Percentiles rank a stretch among this genome's conserved stretches.
Conservation (phyloP, 2,329 filamentous ascomycete genomes). For the Arthrobotrys pseudoclavata region DNA sequence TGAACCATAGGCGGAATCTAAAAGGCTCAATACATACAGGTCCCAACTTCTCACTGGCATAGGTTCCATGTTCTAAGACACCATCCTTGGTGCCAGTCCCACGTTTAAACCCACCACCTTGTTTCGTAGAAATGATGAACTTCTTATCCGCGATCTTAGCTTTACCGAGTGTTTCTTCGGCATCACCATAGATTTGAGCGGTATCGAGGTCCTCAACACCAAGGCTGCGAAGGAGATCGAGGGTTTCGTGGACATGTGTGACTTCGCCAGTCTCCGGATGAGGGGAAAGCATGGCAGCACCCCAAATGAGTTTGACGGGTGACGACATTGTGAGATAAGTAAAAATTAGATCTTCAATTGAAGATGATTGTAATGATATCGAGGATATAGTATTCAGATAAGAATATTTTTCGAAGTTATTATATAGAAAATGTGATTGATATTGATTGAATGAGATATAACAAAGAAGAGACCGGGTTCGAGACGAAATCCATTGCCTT, state of each 20-base stretch:
- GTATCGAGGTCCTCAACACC: constrained; percentile 51
- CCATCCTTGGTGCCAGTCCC: constrained; percentile 26
- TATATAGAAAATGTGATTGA: neutral
- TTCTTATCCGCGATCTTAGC: constrained; percentile 34
- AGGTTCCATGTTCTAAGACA: constrained; percentile 41
- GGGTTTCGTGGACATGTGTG: constrained; percentile 31
- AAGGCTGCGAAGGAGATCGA: constrained; percentile 30
- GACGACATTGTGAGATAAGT: constrained; percentile 8
- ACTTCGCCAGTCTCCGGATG: constrained; percentile 50
- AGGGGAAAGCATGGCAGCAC: constrained; percentile 32
- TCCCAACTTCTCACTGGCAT: constrained; percentile 39
- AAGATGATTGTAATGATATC: neutral
- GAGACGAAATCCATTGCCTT: neutral
- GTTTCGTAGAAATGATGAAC: constrained; percentile 51
- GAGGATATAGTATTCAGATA: neutral
- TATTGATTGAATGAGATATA: constrained; percentile 3
- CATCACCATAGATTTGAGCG: constrained; percentile 48
- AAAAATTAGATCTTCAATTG: neutral
- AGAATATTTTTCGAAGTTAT: neutral
- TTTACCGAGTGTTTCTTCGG: constrained; percentile 39
- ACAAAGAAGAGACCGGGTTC: neutral
- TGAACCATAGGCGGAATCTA: neutral
- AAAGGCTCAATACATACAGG: constrained; percentile 34
- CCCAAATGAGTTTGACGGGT: constrained; percentile 47
- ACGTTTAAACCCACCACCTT: constrained; percentile 32